Conservation (phyloP, 208 protist genomes). For the Trypanosoma lewisi region DNA sequence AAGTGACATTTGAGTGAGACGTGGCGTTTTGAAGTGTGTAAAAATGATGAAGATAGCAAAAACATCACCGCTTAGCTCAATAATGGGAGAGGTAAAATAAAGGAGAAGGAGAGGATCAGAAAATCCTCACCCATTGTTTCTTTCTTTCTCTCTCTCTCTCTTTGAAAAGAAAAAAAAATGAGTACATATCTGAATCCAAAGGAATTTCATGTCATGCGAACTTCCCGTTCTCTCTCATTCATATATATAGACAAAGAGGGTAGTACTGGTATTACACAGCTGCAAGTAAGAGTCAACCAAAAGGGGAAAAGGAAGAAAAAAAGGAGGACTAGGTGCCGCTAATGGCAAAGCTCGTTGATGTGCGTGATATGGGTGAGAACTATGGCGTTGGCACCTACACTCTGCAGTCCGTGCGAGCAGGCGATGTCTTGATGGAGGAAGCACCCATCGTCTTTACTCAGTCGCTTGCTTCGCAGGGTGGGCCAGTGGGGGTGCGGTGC, state of each 20-base stretch:
- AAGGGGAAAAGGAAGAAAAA: neutral
- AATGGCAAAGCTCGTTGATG: conserved; percentile 6
- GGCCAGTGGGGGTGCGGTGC: conserved; percentile 13
- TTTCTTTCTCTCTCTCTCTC: neutral
- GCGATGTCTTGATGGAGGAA: conserved; percentile 36
- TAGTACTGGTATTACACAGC: neutral
- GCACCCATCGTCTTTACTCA: conserved; percentile 36
- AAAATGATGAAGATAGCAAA: neutral
- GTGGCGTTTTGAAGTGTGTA: neutral
- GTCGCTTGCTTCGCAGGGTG: conserved; percentile 21
- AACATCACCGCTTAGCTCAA: neutral
- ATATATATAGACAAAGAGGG: conserved; percentile 1
- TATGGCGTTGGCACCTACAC: conserved; percentile 34
- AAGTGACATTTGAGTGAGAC: conserved; percentile 32
- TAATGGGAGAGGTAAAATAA: neutral
- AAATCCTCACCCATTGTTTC: neutral
- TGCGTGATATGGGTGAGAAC: conserved; percentile 28
- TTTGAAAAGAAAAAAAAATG: too few species aligned
- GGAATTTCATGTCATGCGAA: neutral
- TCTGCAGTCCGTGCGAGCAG: conserved; percentile 8
- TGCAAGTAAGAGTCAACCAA: neutral
- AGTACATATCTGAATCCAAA: too few species aligned
- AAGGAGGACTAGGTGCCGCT: neutral
- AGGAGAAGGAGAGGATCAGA: neutral
- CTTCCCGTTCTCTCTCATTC: neutral